phyloP scores from a whole-genome alignment of 2,329 filamentous ascomycete genomes.

The Aspergillus clavatus region DNA sequence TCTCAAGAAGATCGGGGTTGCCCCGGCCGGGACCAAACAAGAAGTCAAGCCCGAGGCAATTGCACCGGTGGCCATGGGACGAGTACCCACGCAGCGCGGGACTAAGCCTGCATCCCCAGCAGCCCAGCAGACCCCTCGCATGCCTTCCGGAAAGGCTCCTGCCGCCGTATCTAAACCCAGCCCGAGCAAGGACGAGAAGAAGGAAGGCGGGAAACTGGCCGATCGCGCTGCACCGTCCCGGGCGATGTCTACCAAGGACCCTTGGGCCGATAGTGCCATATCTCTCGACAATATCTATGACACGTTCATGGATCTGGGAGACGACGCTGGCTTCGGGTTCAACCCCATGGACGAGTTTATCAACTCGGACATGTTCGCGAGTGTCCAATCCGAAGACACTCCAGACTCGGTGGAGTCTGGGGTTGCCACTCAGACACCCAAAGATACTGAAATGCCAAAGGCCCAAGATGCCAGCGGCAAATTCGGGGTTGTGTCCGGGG shows the following conservation, averaged over 20 bases:
- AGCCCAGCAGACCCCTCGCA: conserved; percentile 31
- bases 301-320: conserved; percentile 32
- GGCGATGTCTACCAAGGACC: conserved; percentile 23
- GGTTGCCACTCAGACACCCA: conserved; percentile 34
- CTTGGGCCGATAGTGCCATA: conserved; percentile 36
- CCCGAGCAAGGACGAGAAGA: conserved; percentile 24
- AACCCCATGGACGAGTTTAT: conserved; percentile 38
- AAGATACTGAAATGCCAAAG: conserved; percentile 31
- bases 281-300: conserved; percentile 36
- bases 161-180: conserved; percentile 19
- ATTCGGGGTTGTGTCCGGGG: conserved; percentile 20
- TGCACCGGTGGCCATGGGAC: conserved; percentile 31
- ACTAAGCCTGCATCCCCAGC: conserved; percentile 32
- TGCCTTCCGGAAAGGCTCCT: conserved; percentile 21
- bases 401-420: conserved; percentile 36
- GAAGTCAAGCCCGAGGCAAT: conserved; percentile 22
- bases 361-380: conserved; percentile 33
- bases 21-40: conserved; percentile 24
- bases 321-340: conserved; percentile 27
- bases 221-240: conserved; percentile 12
- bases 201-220: conserved; percentile 20
- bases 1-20: conserved; percentile 16
- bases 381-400: conserved; percentile 30
- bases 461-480: conserved; percentile 29
- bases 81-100: conserved; percentile 30